Conservation (phyloP, 2,329 filamentous ascomycete genomes). For the Calonectria pteridis region DNA sequence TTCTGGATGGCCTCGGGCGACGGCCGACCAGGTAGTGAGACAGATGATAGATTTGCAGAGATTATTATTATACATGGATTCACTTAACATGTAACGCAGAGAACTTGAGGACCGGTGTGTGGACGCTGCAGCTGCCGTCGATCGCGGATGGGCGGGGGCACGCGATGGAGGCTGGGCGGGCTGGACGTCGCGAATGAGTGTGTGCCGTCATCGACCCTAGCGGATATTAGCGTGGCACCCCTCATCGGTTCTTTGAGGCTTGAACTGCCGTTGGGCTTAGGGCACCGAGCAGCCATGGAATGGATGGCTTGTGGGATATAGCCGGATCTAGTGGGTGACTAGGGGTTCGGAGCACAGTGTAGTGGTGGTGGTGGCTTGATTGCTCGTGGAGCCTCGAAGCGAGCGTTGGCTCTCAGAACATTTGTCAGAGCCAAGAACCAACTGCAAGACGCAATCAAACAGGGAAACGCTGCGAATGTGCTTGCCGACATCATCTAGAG, state of each 20-base stretch:
- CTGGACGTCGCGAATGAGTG: constrained; percentile 1
- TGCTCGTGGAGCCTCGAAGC: background rate
- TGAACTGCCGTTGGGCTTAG: constrained; percentile 7
- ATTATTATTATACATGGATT: constrained; percentile 9
- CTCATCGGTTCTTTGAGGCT: constrained; percentile 4
- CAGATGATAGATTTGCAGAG: background rate
- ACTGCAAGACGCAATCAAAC: background rate
- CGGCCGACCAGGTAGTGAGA: background rate
- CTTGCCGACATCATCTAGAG: background rate
- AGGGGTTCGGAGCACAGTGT: constrained; percentile 16
- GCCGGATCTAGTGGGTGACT: constrained; percentile 5
- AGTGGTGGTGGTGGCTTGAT: background rate
- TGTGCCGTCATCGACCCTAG: constrained; percentile 5
- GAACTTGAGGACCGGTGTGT: background rate
- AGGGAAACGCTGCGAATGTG: background rate
- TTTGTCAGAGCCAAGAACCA: background rate
- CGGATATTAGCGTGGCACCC: constrained; percentile 14
- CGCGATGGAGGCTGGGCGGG: background rate
- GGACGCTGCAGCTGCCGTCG: constrained; percentile 18
- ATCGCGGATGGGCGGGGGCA: constrained; percentile 18
- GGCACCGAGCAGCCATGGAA: background rate
- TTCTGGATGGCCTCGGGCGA: constrained; percentile 3
- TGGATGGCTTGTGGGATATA: background rate
- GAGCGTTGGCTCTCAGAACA: background rate
- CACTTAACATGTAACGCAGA: constrained; percentile 9